Base-by-base conservation (phyloP, 768 basidiomycete species). In the Boletus reticuloceps region DNA sequence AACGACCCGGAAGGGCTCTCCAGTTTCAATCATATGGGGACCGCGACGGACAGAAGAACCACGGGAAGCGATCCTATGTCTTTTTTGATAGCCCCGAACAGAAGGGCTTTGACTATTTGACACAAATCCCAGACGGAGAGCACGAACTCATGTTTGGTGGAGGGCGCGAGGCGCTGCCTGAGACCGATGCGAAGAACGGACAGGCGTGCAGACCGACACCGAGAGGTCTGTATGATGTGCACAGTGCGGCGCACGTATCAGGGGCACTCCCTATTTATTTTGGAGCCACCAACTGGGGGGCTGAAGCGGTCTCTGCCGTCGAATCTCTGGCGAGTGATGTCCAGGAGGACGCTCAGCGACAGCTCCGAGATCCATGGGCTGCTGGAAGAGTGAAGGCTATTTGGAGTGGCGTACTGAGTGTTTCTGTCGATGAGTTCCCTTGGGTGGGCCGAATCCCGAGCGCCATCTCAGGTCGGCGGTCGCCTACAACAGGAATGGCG, bases 391-490 rank as follows among this genome's bases (percentile, higher is more conserved):
- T 85, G 44, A 84, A 81, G 61, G 75, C 78, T 6, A 62, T 75
- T 4, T 89, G 88, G 88, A 80, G 81, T 43, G 88, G 88, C 4
- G 75, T 88, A 6, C 58, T 89, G 42, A 85, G 81, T 3, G 57
- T 82, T 4, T 89, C 88, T 0, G 77, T 77, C 13, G 88, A 89
- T 58, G 69, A 72, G 41, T 67, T 74, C 64, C 88, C 88, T 5
- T 89, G 88, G 88, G 84, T 89, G 37, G 88, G 88, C 13, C 74
- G 83, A 12, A 70, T 89, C 44, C 85, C 85, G 1, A 58, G 58
- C 19, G 69, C 59, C 22, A 67, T 87, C 11, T 73, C 85, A 0
- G 77, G 79, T 5, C 72, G 84, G 27, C 54, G 55, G 1, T 56
- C 59, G 42, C 69, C 72, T 13, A 40, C 47, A 17, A 31, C 29